Conservation (phyloP, 805 yeast genomes). For the Candida namnaoensis region DNA sequence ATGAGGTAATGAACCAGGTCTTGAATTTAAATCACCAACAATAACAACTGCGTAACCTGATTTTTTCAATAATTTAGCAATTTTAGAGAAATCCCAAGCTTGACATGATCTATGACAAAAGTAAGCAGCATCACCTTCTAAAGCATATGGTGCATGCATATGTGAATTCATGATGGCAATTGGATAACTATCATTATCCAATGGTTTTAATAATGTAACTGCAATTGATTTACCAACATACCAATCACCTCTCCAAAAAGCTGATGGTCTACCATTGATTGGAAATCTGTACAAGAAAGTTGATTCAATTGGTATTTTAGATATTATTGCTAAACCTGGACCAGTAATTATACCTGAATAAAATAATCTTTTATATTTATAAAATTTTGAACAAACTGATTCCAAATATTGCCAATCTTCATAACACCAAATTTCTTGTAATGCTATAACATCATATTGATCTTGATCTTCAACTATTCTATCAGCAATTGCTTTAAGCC, state of each 20-base stretch:
- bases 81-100: constrained; percentile 87
- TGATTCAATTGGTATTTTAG: constrained; percentile 74
- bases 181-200: constrained; percentile 35
- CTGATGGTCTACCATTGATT: constrained; percentile 89
- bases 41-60: constrained; percentile 83
- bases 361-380: constrained; percentile 63
- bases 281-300: constrained; percentile 82
- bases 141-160: constrained; percentile 94
- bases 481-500: constrained; percentile 71
- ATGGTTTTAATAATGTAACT: constrained; percentile 55
- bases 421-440: constrained; percentile 93
- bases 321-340: constrained; percentile 83
- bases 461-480: constrained; percentile 34
- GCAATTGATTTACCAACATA: constrained; percentile 89
- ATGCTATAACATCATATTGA: constrained; percentile 74
- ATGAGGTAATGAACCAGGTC: constrained; percentile 81
- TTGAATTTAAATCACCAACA: constrained; percentile 89
- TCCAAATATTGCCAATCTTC: constrained; percentile 72
- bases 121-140: constrained; percentile 80
- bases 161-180: constrained; percentile 85
- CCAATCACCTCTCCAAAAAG: constrained; percentile 95
- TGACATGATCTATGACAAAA: constrained; percentile 87
- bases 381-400: constrained; percentile 30
- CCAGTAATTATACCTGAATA: constrained; percentile 84
- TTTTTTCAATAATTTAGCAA: constrained; percentile 48